phyloP scores from a whole-genome alignment of 768 basidiomycete species.

The Hericium alpestre region DNA sequence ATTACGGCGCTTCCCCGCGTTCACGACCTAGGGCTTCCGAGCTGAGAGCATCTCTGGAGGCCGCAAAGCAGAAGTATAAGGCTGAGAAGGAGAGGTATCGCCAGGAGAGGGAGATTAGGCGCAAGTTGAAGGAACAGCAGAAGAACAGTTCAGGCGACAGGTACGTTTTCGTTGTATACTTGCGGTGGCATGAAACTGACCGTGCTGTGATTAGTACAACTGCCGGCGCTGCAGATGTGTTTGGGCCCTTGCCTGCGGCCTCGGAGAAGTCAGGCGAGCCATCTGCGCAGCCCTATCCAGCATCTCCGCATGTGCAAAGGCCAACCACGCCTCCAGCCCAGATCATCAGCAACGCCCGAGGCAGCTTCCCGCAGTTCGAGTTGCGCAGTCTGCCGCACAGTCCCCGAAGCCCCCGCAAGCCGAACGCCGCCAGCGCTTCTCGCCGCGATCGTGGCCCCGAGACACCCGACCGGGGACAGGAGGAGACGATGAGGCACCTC shows the following conservation, averaged over 20 bases:
- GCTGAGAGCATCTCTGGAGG: constrained; percentile 35
- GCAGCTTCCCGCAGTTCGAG: constrained; percentile 52
- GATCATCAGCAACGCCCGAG: constrained; percentile 53
- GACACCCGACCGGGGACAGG: constrained; percentile 14
- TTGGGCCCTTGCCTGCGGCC: no score
- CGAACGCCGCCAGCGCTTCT: constrained; percentile 33
- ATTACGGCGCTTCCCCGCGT: constrained; percentile 8
- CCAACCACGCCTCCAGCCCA: constrained; percentile 16
- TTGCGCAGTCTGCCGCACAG: constrained; percentile 47
- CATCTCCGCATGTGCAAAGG: not conserved
- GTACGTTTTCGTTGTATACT: not conserved
- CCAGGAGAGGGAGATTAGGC: constrained; percentile 38
- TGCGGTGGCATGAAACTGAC: not conserved
- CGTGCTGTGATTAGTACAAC: not conserved
- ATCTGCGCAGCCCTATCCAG: not conserved
- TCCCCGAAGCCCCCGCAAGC: constrained; percentile 27
- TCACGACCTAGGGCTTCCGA: constrained; percentile 5
- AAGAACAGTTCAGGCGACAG: constrained; percentile 1
- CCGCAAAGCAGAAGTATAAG: constrained; percentile 58
- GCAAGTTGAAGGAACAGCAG: constrained; percentile 1
- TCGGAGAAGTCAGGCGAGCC: not conserved
- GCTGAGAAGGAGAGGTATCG: constrained; percentile 63
- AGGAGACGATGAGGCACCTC: constrained; percentile 3
- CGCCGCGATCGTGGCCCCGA: constrained; percentile 32
- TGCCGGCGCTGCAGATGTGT: not conserved